Base-by-base conservation (phyloP, 352 stramenopile genomes). In the Globisporangium rhizosaccharum region DNA sequence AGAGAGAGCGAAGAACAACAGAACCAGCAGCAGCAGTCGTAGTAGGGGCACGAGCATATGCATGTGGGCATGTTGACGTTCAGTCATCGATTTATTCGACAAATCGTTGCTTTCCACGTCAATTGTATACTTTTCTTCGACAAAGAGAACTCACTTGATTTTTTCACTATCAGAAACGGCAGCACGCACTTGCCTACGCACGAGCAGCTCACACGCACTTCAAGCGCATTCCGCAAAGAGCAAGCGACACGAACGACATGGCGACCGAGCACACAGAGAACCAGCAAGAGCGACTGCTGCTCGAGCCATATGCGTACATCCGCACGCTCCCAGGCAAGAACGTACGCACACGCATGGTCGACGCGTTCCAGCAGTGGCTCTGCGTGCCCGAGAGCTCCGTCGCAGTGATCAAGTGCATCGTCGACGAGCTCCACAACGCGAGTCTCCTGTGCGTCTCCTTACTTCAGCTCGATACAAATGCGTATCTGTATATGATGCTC, bases 401-500 rank as follows among this genome's bases (percentile, higher is more conserved):
- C 12, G 70, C 76, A 20, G 65, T 62, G 53, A 97, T 98, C 69
- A 97, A 97, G 64, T 75, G 83, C 50, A 98, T 99, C 64, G 84
- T 99, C 48, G 91, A 94, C 48, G 87, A 94, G 72, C 83, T 99
- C 41, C 96, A 99, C 77, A 98, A 98, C 73, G 94, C 95, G 51
- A 97, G 84, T 63, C 76, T 99, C 2, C 73, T 98, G 68, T 89
- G 54, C 47, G 79, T 73, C 33, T 6, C 26, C 12, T 15, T 30
- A 9, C 8, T n/a, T 52, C 0, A 3, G 25, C 36, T 52, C 55
- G 14, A 42, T 30, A 51, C 2, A n/a, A 44, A 45, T 45, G 33
- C 18, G 47, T 36, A 15, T 28, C 4, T 2, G 20, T 51, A 20
- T 10, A 4, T 51, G 5, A 33, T 14, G 20, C 25, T 58, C 26